Evolutionary conservation across 2,329 filamentous ascomycete species (phyloP), one percentile per base, ranked within the genome.

Genomic region (Clonostachys byssicola): DNA sequence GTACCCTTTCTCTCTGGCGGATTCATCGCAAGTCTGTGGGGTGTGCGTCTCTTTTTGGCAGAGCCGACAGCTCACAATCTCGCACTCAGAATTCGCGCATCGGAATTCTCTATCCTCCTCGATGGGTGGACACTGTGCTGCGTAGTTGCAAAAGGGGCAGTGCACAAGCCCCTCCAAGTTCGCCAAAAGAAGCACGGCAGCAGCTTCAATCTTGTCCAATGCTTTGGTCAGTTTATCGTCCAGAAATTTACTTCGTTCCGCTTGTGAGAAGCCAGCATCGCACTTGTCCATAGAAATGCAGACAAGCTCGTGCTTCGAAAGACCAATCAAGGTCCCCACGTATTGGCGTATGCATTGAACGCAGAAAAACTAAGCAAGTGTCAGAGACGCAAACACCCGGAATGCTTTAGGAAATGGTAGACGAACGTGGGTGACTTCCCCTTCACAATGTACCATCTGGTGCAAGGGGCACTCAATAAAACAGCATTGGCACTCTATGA

Each of bases 71-170:
- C 78, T 86, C 43, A 80, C 68, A 38, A 76, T 74, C 51, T 69
- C 68, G 60, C 90, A 95, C 1, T 80, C 75, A 0, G 77, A 73
- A 47, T 83, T 85, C 45, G 78, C 70, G 64, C 90, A 95, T 5
- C 74, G 72, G 52, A 95, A 95, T 57, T 92, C 86, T 50, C 77
- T 83, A 60, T 92, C 77, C 16, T 80, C 67, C 16, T 86, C 80
- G 2, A 86, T 66, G 0, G 87, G 79, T 0, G 80, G 81, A 52
- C 82, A 88, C 49, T 90, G 86, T 34, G 83, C 87, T 40, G 88
- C 89, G 68, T 81, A 95, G 18, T 88, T 83, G 62, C 90, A 95
- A 59, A 91, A 94, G 0, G 89, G 89, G 54, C 90, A 95, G 34
- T 78, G 81, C 34, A 80, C 86, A 2, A 95, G 76, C 51, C 85